A percentile compares a stretch with the other conserved stretches of the same genome.
Evolutionary conservation across 2,329 filamentous ascomycete species (phyloP).

Genomic region (Venturiaceae sp.): DNA sequence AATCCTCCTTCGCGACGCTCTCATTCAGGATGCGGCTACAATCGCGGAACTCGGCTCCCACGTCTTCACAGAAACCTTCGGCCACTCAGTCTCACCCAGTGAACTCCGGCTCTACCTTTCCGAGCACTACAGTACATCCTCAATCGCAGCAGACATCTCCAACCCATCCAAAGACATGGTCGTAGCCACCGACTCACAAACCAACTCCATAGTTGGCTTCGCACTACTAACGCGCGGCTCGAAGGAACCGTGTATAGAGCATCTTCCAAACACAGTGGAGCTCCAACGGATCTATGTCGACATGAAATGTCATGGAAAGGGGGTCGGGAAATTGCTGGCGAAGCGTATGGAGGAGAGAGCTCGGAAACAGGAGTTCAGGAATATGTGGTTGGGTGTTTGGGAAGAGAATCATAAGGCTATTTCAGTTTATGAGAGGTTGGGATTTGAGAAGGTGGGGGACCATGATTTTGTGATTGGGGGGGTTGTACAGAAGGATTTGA

Average conservation of each 20-base stretch:
- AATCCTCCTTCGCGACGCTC: neutral
- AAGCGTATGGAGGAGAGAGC: conserved; percentile 18
- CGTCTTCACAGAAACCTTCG: neutral
- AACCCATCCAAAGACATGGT: neutral
- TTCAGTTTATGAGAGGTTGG: conserved; percentile 30
- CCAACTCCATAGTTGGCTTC: conserved; percentile 28
- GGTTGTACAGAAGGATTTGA: conserved; percentile 32
- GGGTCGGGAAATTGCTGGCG: conserved; percentile 26
- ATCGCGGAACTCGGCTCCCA: neutral
- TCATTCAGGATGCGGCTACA: neutral
- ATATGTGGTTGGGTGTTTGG: conserved; percentile 40
- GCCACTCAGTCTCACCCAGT: neutral
- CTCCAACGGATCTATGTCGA: conserved; percentile 36
- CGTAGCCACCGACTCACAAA: neutral
- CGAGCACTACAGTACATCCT: neutral
- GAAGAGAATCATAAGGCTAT: conserved; percentile 33
- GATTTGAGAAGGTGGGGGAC: conserved; percentile 28
- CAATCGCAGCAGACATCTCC: neutral
- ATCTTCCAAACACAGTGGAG: conserved; percentile 24
- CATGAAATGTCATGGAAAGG: conserved; percentile 24
- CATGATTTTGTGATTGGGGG: conserved; percentile 34
- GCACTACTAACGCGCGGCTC: conserved; percentile 27
- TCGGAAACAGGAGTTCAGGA: conserved; percentile 23
- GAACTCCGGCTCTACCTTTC: neutral
- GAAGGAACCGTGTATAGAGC: conserved; percentile 28